phyloP scores from a whole-genome alignment of 2,329 filamentous ascomycete genomes.

The Parafenestella ontariensis region DNA sequence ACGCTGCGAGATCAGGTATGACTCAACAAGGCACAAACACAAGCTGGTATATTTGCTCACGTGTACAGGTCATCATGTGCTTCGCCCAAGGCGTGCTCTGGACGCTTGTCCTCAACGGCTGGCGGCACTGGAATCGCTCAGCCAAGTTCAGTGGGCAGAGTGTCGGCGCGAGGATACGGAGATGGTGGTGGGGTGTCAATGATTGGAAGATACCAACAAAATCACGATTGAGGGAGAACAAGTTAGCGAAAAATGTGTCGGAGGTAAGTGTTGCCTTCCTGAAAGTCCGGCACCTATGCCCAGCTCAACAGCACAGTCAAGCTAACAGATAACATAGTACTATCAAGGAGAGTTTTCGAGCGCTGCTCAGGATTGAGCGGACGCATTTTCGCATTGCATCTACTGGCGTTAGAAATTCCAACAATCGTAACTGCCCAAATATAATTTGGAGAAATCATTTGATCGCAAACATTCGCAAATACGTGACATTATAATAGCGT shows the following conservation, averaged over 20 bases:
- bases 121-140: constrained; percentile 86
- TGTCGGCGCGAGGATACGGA: constrained; percentile 76
- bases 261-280: constrained; percentile 47
- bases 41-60: background rate
- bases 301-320: background rate
- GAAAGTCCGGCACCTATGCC: constrained; percentile 31
- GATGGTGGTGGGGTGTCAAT: constrained; percentile 97
- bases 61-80: constrained; percentile 76
- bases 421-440: background rate
- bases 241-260: constrained; percentile 42
- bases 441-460: background rate
- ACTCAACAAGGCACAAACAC: background rate
- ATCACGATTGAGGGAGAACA: constrained; percentile 34
- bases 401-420: constrained; percentile 12
- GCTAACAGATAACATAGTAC: constrained; percentile 31
- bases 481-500: background rate
- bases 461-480: background rate
- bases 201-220: constrained; percentile 69
- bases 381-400: constrained; percentile 11
- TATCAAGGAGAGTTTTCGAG: constrained; percentile 38
- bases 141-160: constrained; percentile 78
- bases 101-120: constrained; percentile 83
- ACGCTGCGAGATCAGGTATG: constrained; percentile 86
- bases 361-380: constrained; percentile 25
- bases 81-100: constrained; percentile 88